Conservation (phyloP, 352 stramenopile genomes). For the Thalassiosira exigua region DNA sequence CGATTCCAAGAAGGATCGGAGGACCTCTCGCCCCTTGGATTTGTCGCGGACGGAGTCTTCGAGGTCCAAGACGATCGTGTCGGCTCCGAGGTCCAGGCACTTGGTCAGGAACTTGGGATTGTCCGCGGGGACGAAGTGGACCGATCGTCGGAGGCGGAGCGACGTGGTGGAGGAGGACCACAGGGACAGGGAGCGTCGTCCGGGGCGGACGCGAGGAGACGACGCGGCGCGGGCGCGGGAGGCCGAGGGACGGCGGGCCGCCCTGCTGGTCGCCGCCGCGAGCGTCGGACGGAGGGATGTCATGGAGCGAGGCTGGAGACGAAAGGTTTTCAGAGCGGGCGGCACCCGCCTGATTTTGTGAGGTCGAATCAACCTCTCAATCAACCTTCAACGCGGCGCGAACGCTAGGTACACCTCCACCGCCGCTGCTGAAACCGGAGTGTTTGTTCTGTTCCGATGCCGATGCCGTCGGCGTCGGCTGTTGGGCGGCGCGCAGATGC, state of each 20-base stretch:
- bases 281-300: too few relatives aligned
- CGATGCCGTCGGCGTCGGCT: too few relatives aligned
- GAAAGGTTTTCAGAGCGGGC: neutral
- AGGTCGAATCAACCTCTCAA: neutral
- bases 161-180: neutral
- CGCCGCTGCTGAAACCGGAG: neutral
- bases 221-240: neutral
- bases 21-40: conserved; percentile 20
- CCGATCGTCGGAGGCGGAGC: conserved; percentile 47
- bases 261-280: too few relatives aligned
- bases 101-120: conserved; percentile 51
- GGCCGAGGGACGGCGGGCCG: neutral
- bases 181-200: neutral
- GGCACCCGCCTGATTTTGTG: neutral
- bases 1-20: conserved; percentile 33
- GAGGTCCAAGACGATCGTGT: conserved; percentile 51
- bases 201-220: neutral
- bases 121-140: conserved; percentile 60
- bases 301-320: neutral
- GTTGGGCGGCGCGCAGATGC: too few relatives aligned
- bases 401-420: too few relatives aligned
- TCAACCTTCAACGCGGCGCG: too few relatives aligned
- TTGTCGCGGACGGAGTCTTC: conserved; percentile 63
- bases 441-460: neutral
- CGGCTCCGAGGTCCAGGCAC: conserved; percentile 39